These are phyloP conservation scores for Tulasnella calospora DNA, from an alignment of 768 basidiomycete genomes.

Conservation along the genomic window DNA sequence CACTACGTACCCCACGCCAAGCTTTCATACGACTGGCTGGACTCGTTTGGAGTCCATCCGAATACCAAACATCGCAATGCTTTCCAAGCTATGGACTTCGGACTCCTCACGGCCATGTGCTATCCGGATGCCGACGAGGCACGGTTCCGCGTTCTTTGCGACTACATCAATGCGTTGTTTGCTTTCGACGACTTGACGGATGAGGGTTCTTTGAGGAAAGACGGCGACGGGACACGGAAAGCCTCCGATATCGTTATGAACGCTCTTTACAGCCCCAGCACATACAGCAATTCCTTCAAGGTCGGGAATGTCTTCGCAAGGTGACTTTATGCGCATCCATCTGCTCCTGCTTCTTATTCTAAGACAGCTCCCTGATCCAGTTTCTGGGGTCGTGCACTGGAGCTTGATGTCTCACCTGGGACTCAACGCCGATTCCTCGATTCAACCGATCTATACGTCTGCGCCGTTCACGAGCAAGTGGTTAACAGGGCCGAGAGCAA, in stretches of 20 bases:
- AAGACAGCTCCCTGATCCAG: not conserved
- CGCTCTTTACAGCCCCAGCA: not conserved
- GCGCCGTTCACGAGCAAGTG: slow-evolving; percentile 33
- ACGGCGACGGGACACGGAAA: slow-evolving; percentile 17
- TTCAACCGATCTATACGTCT: slow-evolving; percentile 31
- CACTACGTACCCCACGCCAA: not conserved
- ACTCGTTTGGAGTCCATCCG: slow-evolving; percentile 14
- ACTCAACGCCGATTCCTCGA: slow-evolving; percentile 31
- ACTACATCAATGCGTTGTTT: slow-evolving; percentile 27
- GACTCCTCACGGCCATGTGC: slow-evolving; percentile 25
- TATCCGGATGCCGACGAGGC: slow-evolving; percentile 25
- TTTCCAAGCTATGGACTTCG: slow-evolving; percentile 18
- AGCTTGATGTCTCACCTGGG: slow-evolving; percentile 1
- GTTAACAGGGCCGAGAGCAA: slow-evolving; percentile 30
- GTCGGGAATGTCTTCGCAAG: slow-evolving; percentile 17
- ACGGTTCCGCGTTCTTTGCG: slow-evolving; percentile 22
- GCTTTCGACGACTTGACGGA: slow-evolving; percentile 27
- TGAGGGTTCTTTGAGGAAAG: slow-evolving; percentile 25
- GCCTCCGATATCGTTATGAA: slow-evolving; percentile 21
- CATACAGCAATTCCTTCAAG: slow-evolving; percentile 13
- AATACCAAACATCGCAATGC: slow-evolving; percentile 12
- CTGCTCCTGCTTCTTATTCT: not conserved
- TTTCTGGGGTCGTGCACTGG: slow-evolving; percentile 25
- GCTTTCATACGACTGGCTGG: slow-evolving; percentile 16
- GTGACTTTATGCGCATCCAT: not conserved